Base-by-base conservation (phyloP, 1,284 basidiomycete genomes). In the Jaminaea rosea region DNA sequence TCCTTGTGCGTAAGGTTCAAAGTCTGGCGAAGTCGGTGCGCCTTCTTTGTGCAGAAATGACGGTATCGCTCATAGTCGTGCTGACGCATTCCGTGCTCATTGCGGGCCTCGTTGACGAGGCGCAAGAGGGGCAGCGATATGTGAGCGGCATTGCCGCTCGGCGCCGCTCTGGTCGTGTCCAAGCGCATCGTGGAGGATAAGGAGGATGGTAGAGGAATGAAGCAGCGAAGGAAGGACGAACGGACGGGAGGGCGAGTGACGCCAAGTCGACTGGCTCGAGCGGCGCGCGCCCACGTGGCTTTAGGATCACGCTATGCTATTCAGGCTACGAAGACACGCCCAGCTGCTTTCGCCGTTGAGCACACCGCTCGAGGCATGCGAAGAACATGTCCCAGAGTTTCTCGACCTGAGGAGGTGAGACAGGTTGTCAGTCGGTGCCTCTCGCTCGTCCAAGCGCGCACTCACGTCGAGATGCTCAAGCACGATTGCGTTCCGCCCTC, bases 31-130 rank as follows among this genome's bases (percentile, higher is more conserved):
- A 94, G 78, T 42, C 89, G 84, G 76, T 93, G 89, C 0, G 88
- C 85, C 70, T 88, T 84, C 73, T 88, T 88, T 13, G 86, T 82
- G 73, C 90, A 94, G 68, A 92, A 91, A 64, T 87, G 88, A 60
- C 86, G 80, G 76, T 92, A 92, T 52, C 88, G 84, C 60, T 80
- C 78, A 75, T 84, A 85, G 74, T 96, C 90, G 69, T 85, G 87
- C 71, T 88, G 91, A 55, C 91, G 83, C 62, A 93, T 78, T 21
- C 91, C 91, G 73, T 93, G 92, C 26, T 87, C 84, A 63, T 81
- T 90, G 53, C 91, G 83, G 69, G 94, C 90, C 73, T 90, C 85
- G 73, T 89, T 91, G 49, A 84, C 83, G 55, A 90, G 80, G 72
- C 84, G 82, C 37, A 94, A 80, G 26, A 88, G 87, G 86, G 62